Percentiles rank a stretch among this genome's conserved stretches.
Conservation (phyloP, 2,329 filamentous ascomycete species). For the Catunica adiposa region DNA sequence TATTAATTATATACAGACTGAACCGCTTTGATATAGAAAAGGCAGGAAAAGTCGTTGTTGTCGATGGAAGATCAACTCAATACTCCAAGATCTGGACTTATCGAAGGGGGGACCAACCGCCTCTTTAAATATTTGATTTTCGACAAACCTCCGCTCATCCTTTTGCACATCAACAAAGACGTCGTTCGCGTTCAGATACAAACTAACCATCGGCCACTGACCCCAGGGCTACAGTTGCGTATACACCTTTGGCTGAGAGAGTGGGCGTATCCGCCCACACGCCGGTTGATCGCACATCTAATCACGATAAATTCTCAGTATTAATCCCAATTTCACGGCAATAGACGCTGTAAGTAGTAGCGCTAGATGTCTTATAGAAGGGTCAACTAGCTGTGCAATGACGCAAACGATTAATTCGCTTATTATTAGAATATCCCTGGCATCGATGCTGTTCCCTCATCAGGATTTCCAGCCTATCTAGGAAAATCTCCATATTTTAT, state of each 20-base stretch:
- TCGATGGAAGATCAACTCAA: neutral
- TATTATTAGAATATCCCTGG: neutral
- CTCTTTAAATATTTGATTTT: neutral
- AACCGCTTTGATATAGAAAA: neutral
- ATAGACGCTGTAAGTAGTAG: too few species aligned
- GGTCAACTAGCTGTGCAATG: neutral
- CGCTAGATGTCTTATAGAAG: neutral
- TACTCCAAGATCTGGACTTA: neutral
- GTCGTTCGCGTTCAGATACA: neutral
- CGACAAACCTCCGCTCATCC: neutral
- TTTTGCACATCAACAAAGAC: neutral
- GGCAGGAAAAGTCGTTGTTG: neutral
- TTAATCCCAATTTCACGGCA: too few species aligned
- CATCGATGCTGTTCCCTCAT: neutral
- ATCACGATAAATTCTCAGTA: too few species aligned
- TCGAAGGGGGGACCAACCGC: neutral
- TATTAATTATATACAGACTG: too few species aligned
- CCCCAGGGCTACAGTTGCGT: neutral
- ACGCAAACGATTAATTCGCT: neutral
- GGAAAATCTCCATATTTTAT: neutral
- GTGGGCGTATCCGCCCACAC: neutral
- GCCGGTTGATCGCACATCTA: neutral
- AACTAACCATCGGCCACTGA: neutral
- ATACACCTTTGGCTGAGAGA: neutral
- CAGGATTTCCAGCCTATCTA: neutral